Evolutionary conservation across 1,284 basidiomycete genomes (phyloP).

Genomic region (Entoloma clypeatum): DNA sequence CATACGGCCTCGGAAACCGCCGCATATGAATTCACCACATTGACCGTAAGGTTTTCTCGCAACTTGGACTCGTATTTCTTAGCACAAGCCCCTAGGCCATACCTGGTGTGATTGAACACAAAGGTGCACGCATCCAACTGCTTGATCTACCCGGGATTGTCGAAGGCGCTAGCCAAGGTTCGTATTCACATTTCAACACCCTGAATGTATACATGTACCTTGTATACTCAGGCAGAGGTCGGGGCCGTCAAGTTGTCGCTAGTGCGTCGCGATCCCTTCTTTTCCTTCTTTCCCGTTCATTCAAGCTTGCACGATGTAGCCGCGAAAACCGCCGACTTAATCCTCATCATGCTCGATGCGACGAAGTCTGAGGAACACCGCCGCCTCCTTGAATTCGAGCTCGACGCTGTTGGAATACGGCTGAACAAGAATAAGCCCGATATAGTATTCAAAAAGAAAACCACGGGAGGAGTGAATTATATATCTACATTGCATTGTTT

Average conservation of each 20-base stretch:
- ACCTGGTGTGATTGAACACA: constrained; percentile 91
- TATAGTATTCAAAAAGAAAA: constrained; percentile 81
- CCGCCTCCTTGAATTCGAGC: constrained; percentile 82
- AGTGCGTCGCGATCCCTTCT: constrained; percentile 41
- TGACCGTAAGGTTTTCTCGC: constrained; percentile 54
- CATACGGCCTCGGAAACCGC: constrained; percentile 88
- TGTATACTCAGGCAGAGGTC: constrained; percentile 64
- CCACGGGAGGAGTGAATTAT: constrained; percentile 81
- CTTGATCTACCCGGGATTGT: constrained; percentile 98
- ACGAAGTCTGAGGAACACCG: constrained; percentile 96
- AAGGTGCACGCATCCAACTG: constrained; percentile 90
- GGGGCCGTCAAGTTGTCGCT: constrained; percentile 93
- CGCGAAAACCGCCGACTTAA: constrained; percentile 95
- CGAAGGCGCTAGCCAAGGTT: constrained; percentile 88
- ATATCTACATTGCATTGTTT: not conserved
- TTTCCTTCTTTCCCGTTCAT: constrained; percentile 8
- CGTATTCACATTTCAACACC: constrained; percentile 14
- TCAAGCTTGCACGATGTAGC: constrained; percentile 40
- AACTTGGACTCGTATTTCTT: not conserved
- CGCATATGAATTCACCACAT: constrained; percentile 94
- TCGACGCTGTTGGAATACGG: constrained; percentile 95
- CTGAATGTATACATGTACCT: not conserved
- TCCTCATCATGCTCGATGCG: constrained; percentile 93
- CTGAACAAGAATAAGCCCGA: constrained; percentile 90
- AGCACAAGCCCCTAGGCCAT: constrained; percentile 59